Percentiles rank a stretch among this genome's conserved stretches.
phyloP scores from a whole-genome alignment of 352 stramenopile genomes.

The Saprolegnia parasitica region DNA sequence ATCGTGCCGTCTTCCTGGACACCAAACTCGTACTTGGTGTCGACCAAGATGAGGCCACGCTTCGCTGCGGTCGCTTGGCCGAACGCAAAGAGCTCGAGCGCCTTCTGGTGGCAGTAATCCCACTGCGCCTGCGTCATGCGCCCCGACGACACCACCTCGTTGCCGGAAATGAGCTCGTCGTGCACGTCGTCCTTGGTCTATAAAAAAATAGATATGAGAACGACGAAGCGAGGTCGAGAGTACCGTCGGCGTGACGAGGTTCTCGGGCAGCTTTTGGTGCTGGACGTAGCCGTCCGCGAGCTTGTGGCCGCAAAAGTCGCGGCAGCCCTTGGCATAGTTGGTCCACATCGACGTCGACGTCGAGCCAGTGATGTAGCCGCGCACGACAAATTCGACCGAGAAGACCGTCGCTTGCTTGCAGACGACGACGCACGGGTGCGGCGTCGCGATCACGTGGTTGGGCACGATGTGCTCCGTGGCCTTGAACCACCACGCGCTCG shows the following conservation, averaged over 20 bases:
- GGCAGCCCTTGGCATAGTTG: slow-evolving; percentile 95
- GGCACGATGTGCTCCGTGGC: slow-evolving; percentile 93
- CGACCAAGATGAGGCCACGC: slow-evolving; percentile 96
- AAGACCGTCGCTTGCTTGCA: slow-evolving; percentile 96
- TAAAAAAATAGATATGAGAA: not conserved
- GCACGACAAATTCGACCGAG: slow-evolving; percentile 98
- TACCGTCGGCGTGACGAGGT: slow-evolving; percentile 95
- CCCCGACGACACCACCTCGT: slow-evolving; percentile 89
- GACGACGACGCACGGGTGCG: slow-evolving; percentile 94
- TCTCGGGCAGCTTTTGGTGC: slow-evolving; percentile 94
- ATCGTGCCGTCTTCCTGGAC: slow-evolving; percentile 85
- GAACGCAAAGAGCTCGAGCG: slow-evolving; percentile 90
- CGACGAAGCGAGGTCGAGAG: not conserved
- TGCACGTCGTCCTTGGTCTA: slow-evolving; percentile 96
- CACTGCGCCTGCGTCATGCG: slow-evolving; percentile 97
- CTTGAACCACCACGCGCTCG: slow-evolving; percentile 95
- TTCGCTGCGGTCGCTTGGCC: slow-evolving; percentile 88
- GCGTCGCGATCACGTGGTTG: slow-evolving; percentile 95
- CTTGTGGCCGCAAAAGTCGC: slow-evolving; percentile 95
- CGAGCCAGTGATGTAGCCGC: slow-evolving; percentile 95
- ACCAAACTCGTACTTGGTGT: slow-evolving; percentile 96
- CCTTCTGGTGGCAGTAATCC: slow-evolving; percentile 91
- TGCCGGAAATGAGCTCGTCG: slow-evolving; percentile 96
- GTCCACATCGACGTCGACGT: slow-evolving; percentile 99
- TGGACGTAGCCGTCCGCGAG: slow-evolving; percentile 93